Evolutionary conservation across 257 asterid species (phyloP), one percentile per base, ranked within the genome.

Genomic region (Ilex asprella): DNA sequence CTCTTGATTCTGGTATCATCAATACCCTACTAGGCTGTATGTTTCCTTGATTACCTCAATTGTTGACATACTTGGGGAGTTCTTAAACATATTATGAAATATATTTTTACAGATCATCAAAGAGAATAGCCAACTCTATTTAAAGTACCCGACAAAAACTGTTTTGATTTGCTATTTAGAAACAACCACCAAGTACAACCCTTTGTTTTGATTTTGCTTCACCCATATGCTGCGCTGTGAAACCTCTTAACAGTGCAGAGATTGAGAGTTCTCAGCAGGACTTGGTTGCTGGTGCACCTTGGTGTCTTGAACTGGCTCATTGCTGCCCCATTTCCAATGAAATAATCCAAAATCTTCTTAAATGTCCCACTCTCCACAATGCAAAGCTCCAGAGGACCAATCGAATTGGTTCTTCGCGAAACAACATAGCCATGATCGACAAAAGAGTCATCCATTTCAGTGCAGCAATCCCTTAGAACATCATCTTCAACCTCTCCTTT

Each of bases 251-350:
- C 55, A 5, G 86, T 86, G 44, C 75, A 71, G 13, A 39, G 21
- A 67, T 77, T 66, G 27, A 88, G 84, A 67, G 86, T 84, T 60
- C 65, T 80, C 6, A 88, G 70, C 53, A 88, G 31, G 21, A 56
- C 75, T 54, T 82, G 80, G 64, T 84, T 82, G 60, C 63, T 75
- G 43, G 92, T 86, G 75, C 96, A 88, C 70, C 92, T 80, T 41
- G 95, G 96, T 2, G 88, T 88, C 75, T 88, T 88, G 84, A 85
- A 88, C 30, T 88, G 95, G 86, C 88, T 83, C 77, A 88, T 61
- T 14, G 88, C 84, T 7, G 92, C 86, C 31, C 95, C 95, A 76
- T 81, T 85, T 9, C 76, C 76, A 30, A 88, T 81, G 56, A 78
- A 88, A 63, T 77, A 12, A 57, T 88, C 96, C 84, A 88, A 71